Percentiles rank a stretch among this genome's conserved stretches.
Conservation (phyloP, 257 asterid species). For the Cordia subcordata region DNA sequence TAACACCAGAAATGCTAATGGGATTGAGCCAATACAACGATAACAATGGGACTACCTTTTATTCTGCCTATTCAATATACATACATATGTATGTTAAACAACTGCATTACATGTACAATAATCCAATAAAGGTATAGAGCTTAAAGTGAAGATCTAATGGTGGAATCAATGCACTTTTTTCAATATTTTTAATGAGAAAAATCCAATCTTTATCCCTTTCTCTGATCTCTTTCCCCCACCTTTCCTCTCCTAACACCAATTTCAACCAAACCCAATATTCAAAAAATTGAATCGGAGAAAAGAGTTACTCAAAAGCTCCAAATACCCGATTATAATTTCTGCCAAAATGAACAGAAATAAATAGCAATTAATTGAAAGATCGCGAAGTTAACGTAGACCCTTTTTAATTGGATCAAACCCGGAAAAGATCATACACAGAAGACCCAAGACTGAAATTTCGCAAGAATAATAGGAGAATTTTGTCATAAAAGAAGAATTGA, state of each 20-base stretch:
- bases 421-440: not conserved
- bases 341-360: conserved; percentile 3
- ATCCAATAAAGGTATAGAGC: not conserved
- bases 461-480: not conserved
- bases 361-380: not conserved
- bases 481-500: not conserved
- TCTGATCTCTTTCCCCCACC: not conserved
- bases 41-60: conserved; percentile 8
- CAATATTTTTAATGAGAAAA: not conserved
- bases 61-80: conserved; percentile 3
- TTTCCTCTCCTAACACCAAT: not conserved
- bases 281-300: not conserved
- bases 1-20: not conserved
- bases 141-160: not conserved
- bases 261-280: not conserved
- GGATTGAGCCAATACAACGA: not conserved
- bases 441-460: not conserved
- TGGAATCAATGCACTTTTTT: not conserved
- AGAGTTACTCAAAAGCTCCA: not conserved
- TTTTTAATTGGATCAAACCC: conserved; percentile 6
- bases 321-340: not conserved
- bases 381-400: not conserved
- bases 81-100: conserved; percentile 9
- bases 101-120: not conserved
- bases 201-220: not conserved